Evolutionary conservation across 2,329 filamentous ascomycete genomes (phyloP), one percentile per base, ranked within the genome.

Genomic region (Sarocladium kiliense): DNA sequence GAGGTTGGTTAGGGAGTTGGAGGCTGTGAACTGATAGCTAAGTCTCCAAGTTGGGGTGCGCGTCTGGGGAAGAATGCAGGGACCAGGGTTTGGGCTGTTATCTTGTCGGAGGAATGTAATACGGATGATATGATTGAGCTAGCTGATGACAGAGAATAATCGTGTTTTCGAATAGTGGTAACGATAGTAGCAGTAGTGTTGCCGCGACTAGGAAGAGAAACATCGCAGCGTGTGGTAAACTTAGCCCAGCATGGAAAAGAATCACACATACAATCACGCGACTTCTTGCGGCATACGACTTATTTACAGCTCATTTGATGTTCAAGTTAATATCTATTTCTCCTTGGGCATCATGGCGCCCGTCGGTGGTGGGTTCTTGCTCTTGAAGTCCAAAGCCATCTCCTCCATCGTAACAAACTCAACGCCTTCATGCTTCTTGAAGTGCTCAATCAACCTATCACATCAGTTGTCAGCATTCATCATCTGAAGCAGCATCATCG

Each of bases 361-460:
- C 54, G 74, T 67, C 0, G 81, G 77, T 0, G 81, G 76, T 3
- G 68, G 68, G 57, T 85, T 87, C 67, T 80, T 85, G 56, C 74
- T 77, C 73, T 89, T 90, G 68, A 90, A 91, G 36, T 89, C 82
- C 64, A 89, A 85, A 27, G 76, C 82, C 71, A 91, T 88, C 64
- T 88, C 77, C 62, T 82, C 85, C 76, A 90, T 87, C 0, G 83
- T 87, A 0, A 86, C 80, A 76, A 82, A 87, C 60, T 86, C 82
- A 0, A 87, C 81, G 2, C 83, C 77, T 51, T 78, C 76, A 21
- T 79, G 77, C 54, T 73, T 75, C 56, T 85, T 88, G 63, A 89
- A 87, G 55, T 88, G 76, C 60, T 89, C 85, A 58, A 89, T 89
- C 32, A 73, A 57, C 56, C 47, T 51, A 18, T 9, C n/a, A 4